A percentile compares a stretch with the other conserved stretches of the same genome.
Evolutionary conservation across 1,284 basidiomycete species (phyloP).

Genomic region (Pseudozyma pruni): DNA sequence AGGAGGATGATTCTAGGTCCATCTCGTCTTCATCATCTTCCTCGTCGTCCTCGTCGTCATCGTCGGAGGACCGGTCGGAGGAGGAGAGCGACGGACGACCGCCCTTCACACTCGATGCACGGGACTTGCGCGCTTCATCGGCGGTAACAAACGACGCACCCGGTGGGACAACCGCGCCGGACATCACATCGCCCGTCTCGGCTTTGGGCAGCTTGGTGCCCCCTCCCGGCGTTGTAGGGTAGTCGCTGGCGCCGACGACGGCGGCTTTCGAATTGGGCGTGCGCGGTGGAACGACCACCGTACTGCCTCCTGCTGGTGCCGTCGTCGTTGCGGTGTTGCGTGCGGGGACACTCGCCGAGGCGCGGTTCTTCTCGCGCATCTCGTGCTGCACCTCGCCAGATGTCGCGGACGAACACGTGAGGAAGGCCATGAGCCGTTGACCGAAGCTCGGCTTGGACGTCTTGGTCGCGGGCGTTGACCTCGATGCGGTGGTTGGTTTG

Average conservation of each 20-base stretch:
- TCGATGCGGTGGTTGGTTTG: constrained; percentile 12
- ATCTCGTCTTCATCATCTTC: constrained; percentile 67
- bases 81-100: not conserved
- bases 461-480: constrained; percentile 1
- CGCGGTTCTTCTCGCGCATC: constrained; percentile 33
- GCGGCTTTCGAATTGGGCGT: constrained; percentile 28
- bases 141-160: constrained; percentile 73
- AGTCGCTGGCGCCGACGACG: constrained; percentile 10
- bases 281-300: constrained; percentile 18
- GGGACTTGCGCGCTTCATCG: constrained; percentile 22
- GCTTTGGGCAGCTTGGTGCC: constrained; percentile 67
- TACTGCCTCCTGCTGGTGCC: constrained; percentile 1
- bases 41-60: constrained; percentile 38
- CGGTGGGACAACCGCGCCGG: constrained; percentile 77
- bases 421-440: constrained; percentile 40
- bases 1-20: constrained; percentile 69
- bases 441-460: constrained; percentile 25
- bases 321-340: constrained; percentile 1
- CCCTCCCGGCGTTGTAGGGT: constrained; percentile 46
- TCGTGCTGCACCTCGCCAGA: constrained; percentile 31
- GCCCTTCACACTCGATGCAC: constrained; percentile 2
- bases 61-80: constrained; percentile 1
- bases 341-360: constrained; percentile 4
- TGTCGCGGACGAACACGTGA: constrained; percentile 49
- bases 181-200: constrained; percentile 77